Base-by-base conservation (phyloP, 306 rosid genomes). In the Ormosia semicastrata region DNA sequence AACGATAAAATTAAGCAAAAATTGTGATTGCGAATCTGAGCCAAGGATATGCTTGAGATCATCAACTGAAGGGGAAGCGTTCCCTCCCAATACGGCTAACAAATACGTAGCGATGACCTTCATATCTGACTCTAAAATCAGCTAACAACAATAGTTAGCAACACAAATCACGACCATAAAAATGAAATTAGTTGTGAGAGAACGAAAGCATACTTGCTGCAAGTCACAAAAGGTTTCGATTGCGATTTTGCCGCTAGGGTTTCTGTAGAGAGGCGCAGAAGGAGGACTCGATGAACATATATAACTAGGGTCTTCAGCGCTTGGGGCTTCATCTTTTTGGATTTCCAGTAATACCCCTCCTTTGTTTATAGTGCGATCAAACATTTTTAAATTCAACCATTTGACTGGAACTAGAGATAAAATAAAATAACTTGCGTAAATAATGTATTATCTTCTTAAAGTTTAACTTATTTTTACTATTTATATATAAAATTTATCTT, bases 1-100 rank as follows among this genome's bases (percentile, higher is more conserved):
- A 15, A 40, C 2, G 0, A 6, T 1, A 5, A 60, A 17, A 13
- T 6, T 1, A 39, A 69, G 10, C 3, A 1, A 8, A 13, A 65
- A 74, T 12, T 44, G 4, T 10, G n/a, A 17, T 10, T 1, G 10
- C 0, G 7, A 0, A 92, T 94, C 94, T 70, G 94, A 80, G 30
- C 58, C 40, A 1, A 92, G 94, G 40, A 92, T 90, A 12, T 40
- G 1, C 77, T 89, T 90, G 82, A 92, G 40, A 72, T 92, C 91
- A 6, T 7, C 82, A 9, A 93, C 64, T 13, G 87, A 58, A 41
- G 97, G 97, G 75, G 62, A 0, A 10, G 83, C 29, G 78, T 90
- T 92, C 41, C 97, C 97, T 53, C 97, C 97, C 89, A 92, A 90
- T 9, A 92, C 93, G 32, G 97, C 93, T 33, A 92, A 75, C 89